phyloP scores from a whole-genome alignment of 1,284 basidiomycete species.

The Cutaneotrichosporon cyanovorans region DNA sequence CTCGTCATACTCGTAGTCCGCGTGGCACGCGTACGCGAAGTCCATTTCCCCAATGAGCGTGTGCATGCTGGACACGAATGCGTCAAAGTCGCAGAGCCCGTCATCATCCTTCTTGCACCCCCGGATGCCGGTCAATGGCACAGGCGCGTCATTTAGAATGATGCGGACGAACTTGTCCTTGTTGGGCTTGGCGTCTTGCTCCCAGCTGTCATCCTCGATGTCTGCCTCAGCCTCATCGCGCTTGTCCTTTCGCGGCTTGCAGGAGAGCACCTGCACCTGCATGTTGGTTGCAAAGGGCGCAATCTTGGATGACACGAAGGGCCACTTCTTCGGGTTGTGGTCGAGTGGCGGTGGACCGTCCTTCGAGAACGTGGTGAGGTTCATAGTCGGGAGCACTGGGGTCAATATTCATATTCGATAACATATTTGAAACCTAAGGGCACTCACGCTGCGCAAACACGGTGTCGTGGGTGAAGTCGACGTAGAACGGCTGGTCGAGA shows the following conservation, averaged over 20 bases:
- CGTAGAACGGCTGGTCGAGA: slow-evolving; percentile 52
- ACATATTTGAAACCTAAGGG: background rate
- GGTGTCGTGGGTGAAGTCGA: slow-evolving; percentile 44
- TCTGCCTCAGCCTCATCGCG: slow-evolving; percentile 2
- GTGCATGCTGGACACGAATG: slow-evolving; percentile 52
- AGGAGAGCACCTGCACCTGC: slow-evolving; percentile 58
- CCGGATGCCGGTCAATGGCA: slow-evolving; percentile 55
- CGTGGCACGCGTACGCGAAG: background rate
- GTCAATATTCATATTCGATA: no score
- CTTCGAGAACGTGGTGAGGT: slow-evolving; percentile 61
- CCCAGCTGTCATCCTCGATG: background rate
- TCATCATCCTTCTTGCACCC: slow-evolving; percentile 34
- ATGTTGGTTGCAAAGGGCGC: slow-evolving; percentile 54
- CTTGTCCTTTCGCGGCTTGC: slow-evolving; percentile 14
- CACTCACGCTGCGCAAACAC: slow-evolving; percentile 38
- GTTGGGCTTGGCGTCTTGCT: slow-evolving; percentile 26
- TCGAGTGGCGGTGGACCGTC: slow-evolving; percentile 62
- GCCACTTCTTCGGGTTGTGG: slow-evolving; percentile 57
- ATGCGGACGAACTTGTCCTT: slow-evolving; percentile 47
- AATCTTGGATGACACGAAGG: slow-evolving; percentile 43
- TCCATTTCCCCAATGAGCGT: slow-evolving; percentile 42
- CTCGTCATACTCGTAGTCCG: slow-evolving; percentile 4
- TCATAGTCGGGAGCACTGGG: slow-evolving; percentile 54
- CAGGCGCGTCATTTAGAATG: slow-evolving; percentile 53
- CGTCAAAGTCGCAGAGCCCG: slow-evolving; percentile 54